Conservation (phyloP, 495 filamentous ascomycete genomes). For the Lophium mytilinum region DNA sequence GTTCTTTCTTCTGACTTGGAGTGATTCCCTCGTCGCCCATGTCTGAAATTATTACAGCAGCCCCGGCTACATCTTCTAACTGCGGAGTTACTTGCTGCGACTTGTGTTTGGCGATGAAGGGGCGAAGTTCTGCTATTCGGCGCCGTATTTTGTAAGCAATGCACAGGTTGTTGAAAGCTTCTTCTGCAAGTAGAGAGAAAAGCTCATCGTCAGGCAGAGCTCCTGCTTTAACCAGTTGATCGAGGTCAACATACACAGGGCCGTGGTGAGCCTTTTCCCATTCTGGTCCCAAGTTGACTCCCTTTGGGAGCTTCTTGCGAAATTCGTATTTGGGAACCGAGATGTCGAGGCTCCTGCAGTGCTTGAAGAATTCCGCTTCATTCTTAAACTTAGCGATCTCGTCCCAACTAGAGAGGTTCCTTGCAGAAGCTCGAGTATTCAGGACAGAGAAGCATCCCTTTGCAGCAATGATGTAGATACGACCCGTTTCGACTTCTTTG, state of each 20-base stretch:
- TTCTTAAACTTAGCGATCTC: conserved; percentile 24
- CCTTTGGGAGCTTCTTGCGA: not conserved
- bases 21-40: not conserved
- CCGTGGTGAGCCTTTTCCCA: conserved; percentile 10
- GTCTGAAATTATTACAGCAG: conserved; percentile 10
- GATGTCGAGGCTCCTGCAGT: conserved; percentile 3
- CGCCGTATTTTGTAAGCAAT: conserved; percentile 14
- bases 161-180: conserved; percentile 11
- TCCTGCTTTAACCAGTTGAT: conserved; percentile 5
- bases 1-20: not conserved
- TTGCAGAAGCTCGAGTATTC: conserved; percentile 12
- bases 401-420: conserved; percentile 23
- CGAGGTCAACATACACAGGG: conserved; percentile 8
- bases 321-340: not conserved
- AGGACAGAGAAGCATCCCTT: conserved; percentile 33
- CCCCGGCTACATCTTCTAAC: conserved; percentile 17
- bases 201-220: conserved; percentile 2
- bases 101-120: conserved; percentile 10
- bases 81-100: conserved; percentile 8
- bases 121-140: conserved; percentile 11
- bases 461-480: conserved; percentile 30
- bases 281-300: conserved; percentile 9
- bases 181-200: conserved; percentile 5
- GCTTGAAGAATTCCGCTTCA: conserved; percentile 19
- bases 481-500: conserved; percentile 25